phyloP scores from a whole-genome alignment of 305 asterid genomes.

The Fraxinus dipetala region DNA sequence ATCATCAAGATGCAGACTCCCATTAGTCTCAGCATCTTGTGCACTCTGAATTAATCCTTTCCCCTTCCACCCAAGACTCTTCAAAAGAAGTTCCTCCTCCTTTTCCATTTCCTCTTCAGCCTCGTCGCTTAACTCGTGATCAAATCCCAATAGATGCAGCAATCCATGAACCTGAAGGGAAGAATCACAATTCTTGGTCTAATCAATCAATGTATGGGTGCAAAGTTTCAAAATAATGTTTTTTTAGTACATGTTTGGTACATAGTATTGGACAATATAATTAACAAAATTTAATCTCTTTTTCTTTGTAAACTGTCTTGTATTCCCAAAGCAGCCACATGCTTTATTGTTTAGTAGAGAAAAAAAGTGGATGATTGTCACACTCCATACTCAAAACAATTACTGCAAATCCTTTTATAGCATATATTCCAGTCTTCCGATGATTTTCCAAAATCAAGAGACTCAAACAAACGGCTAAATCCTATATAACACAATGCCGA shows the following conservation, averaged over 20 bases:
- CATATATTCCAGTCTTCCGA: constrained; percentile 17
- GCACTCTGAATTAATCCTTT: constrained; percentile 91
- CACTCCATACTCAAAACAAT: neutral
- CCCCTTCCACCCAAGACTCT: constrained; percentile 91
- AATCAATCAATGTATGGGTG: constrained; percentile 7
- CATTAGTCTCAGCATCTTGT: constrained; percentile 54
- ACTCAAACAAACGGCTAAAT: constrained; percentile 18
- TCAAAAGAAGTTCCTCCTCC: constrained; percentile 73
- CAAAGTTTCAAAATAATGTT: neutral
- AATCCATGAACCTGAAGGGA: constrained; percentile 82
- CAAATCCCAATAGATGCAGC: constrained; percentile 95
- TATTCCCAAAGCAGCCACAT: neutral
- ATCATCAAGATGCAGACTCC: constrained; percentile 36
- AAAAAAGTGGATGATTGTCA: constrained; percentile 21
- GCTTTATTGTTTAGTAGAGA: neutral
- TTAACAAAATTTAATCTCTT: neutral
- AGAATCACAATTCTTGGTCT: constrained; percentile 16
- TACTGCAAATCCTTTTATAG: neutral
- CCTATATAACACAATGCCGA: neutral
- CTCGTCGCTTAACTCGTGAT: constrained; percentile 90
- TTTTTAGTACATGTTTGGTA: neutral
- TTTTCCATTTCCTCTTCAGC: constrained; percentile 98
- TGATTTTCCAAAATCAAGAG: neutral
- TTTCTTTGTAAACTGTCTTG: neutral
- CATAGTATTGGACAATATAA: neutral